Evolutionary conservation across 345 rosid genomes (phyloP).

Genomic region (Cochlearia excelsa): DNA sequence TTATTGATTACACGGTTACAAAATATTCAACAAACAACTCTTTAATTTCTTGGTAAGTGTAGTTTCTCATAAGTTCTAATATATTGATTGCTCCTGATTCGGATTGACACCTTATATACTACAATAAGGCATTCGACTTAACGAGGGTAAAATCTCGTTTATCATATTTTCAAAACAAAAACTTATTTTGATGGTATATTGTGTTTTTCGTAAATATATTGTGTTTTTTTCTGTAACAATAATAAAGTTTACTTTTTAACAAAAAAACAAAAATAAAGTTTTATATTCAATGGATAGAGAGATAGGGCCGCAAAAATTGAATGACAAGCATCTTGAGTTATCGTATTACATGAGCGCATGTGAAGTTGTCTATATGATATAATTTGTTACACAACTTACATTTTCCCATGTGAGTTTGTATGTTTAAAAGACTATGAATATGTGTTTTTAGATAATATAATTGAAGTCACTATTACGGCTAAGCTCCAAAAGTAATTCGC

Average conservation of each 20-base stretch:
- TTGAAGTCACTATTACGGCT: conserved; percentile 6
- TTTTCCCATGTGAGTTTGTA: conserved; percentile 28
- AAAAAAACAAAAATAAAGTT: conserved; percentile 14
- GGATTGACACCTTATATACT: too few relatives aligned
- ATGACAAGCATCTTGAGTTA: conserved; percentile 23
- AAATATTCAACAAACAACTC: too few relatives aligned
- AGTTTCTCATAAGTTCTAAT: too few relatives aligned
- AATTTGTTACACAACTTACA: conserved; percentile 19
- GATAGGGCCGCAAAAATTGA: conserved; percentile 37
- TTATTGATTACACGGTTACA: too few relatives aligned
- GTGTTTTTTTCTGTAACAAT: conserved; percentile 20
- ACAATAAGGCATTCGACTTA: too few relatives aligned
- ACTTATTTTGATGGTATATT: conserved; percentile 3
- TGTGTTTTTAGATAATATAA: conserved; percentile 22
- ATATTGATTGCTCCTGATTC: too few relatives aligned
- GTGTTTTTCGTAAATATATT: conserved; percentile 13
- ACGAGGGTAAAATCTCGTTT: too few relatives aligned
- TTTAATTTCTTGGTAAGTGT: too few relatives aligned
- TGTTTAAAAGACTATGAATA: conserved; percentile 6
- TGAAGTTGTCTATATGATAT: conserved; percentile 27
- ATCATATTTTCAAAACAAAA: too few relatives aligned
- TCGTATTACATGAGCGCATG: conserved; percentile 28
- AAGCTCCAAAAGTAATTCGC: too few relatives aligned
- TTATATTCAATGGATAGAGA: conserved; percentile 17
- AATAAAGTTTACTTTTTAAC: not conserved